Evolutionary conservation across 2,329 filamentous ascomycete genomes (phyloP), one percentile per base, ranked within the genome.

Genomic region (Rutstroemia sp.): DNA sequence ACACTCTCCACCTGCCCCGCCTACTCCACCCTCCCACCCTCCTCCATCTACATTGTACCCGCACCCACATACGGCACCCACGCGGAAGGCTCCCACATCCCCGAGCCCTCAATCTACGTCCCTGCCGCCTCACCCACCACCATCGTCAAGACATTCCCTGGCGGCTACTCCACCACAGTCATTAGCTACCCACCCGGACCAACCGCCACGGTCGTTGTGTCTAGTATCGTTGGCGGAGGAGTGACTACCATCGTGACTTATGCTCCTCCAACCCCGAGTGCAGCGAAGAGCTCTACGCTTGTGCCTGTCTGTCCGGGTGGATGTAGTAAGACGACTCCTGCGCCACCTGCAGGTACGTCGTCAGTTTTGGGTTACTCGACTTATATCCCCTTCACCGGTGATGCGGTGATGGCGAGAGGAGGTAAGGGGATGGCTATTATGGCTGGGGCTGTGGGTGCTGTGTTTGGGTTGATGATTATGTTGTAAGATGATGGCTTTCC

Each of bases 1-100:
- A 60, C 57, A 2, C 48, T 60, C 34, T 53, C 58, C 5, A 60
- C 58, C 14, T 60, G 54, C 25, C 58, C 58, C 10, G 57, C 45
- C 16, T 58, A 57, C 48, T 56, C 50, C 4, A 49, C 51, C n/a
- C 44, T 54, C 5, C 30, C 51, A 17, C 16, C 21, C 14, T 54
- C 44, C 7, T 54, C 45, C 2, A n/a, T 54, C 34, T 54, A 54
- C 5, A 39, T 49, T n/a, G 34, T 54, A 3, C 51, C 51, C 8
- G 51, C 23, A 2, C 51, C 51, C 19, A 54, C 45, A 4, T 25
- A 48, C 2, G 51, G 51, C 4, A 49, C 34, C 38, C 51, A 54
- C 34, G 48, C 45, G 4, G 44, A 54, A n/a, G 21, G 16, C 0
- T 16, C 30, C 16, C 51, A 34, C 19, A 6, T 49, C 2, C 23